Evolutionary conservation across 164 flowering plant species (phyloP), one percentile per base, ranked within the genome.

Genomic region (Piper betle): DNA sequence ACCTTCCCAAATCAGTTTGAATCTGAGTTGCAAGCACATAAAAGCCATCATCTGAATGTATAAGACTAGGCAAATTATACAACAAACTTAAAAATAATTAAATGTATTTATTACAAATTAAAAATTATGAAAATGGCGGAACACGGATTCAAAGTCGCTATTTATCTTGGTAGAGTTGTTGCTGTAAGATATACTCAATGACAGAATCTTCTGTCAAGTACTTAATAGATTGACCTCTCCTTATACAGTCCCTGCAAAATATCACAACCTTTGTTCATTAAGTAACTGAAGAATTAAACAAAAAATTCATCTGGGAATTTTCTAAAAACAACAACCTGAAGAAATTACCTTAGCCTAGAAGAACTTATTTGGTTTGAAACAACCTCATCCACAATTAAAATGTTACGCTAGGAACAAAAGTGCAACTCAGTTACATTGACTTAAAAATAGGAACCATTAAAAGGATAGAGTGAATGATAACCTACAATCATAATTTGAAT

Each of bases 321-420:
- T 52, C n/a, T 52, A 37, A 6, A 15, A 60, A 56, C 0, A 52
- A 61, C 48, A 17, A 56, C 55, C 17, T 20, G 10, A 37, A 52
- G 15, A 58, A 38, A 38, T 58, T 77, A 88, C 97, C 96, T 82
- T 66, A 92, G 50, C 77, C 91, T 71, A 0, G 98, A 81, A 20
- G 98, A 92, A 68, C 98, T 89, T 56, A 92, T 83, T 60, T 79
- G 87, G 68, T 92, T 88, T n/a, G 93, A 93, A 33, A 88, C 81
- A 42, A 78, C 69, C 63, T 89, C 93, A 73, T 87, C 96, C 43
- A 85, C 91, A 37, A 89, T 69, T 69, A 66, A 76, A 59, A 89
- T 85, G 68, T 89, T 87, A n/a, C 58, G 71, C 94, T 91, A 48
- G 1, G 39, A 53, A 64, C 19, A 62, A 41, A 48, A 0, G 52